These are phyloP conservation scores for Verticillium albo-atrum DNA, from an alignment of 2,329 filamentous ascomycete species.

Conservation along the genomic window DNA sequence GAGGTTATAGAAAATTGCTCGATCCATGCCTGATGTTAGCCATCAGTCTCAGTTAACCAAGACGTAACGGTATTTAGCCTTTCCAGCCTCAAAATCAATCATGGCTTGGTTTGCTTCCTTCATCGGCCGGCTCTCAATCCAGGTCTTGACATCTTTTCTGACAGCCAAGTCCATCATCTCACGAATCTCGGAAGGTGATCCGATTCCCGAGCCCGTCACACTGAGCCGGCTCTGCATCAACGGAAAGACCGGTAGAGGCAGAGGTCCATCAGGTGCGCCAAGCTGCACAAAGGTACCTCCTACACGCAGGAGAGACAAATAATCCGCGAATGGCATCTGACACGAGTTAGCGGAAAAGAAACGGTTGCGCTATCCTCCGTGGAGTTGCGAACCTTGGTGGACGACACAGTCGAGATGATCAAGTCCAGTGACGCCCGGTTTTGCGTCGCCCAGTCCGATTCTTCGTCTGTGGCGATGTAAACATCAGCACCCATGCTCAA, in stretches of 20 bases:
- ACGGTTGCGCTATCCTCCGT: no score
- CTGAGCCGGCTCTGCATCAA: slow-evolving; percentile 8
- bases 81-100: slow-evolving; percentile 49
- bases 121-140: slow-evolving; percentile 21
- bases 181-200: slow-evolving; percentile 4
- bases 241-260: slow-evolving; percentile 17
- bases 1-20: no score
- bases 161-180: slow-evolving; percentile 22
- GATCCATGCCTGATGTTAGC: no score
- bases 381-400: slow-evolving; percentile 3
- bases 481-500: slow-evolving; percentile 12
- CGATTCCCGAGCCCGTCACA: slow-evolving; percentile 10
- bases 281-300: slow-evolving; percentile 58
- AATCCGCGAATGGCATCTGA: slow-evolving; percentile 42
- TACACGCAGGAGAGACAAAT: slow-evolving; percentile 52
- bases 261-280: slow-evolving; percentile 42
- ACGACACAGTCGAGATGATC: slow-evolving; percentile 54
- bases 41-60: slow-evolving; percentile 16
- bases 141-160: slow-evolving; percentile 19
- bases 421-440: slow-evolving; percentile 49
- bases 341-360: background rate
- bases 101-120: slow-evolving; percentile 47
- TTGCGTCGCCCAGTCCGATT: slow-evolving; percentile 49
- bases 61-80: slow-evolving; percentile 43
- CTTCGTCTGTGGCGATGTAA: slow-evolving; percentile 23